Conservation (phyloP, 1,284 basidiomycete genomes). For the Tilletia walkeri region DNA sequence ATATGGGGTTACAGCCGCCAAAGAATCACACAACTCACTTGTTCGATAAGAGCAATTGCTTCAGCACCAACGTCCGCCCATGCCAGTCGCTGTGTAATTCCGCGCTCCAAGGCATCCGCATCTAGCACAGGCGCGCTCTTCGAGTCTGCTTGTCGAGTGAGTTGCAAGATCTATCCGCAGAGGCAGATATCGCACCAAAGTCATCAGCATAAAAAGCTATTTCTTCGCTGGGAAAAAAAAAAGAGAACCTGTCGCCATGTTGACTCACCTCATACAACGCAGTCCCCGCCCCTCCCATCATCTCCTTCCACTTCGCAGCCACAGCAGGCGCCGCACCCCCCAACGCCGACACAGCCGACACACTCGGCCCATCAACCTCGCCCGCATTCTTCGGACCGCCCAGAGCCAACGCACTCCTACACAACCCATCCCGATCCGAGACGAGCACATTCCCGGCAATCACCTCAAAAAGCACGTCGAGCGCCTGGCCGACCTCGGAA, state of each 20-base stretch:
- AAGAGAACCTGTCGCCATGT: no score
- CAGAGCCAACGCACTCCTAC: neutral
- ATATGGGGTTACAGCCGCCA: no score
- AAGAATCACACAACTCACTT: neutral
- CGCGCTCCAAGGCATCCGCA: neutral
- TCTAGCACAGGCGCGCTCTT: constrained; percentile 5
- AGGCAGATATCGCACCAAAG: no score
- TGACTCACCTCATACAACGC: constrained; percentile 13
- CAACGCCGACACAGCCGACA: neutral
- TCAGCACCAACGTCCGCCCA: constrained; percentile 11
- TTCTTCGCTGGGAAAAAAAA: no score
- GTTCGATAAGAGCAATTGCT: neutral
- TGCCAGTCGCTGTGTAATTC: neutral
- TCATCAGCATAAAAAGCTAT: no score
- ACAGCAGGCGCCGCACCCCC: neutral
- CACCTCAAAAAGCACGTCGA: constrained; percentile 12
- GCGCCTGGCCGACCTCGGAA: constrained; percentile 3
- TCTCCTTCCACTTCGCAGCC: constrained; percentile 4
- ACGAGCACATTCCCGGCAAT: constrained; percentile 10
- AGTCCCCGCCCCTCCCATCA: neutral
- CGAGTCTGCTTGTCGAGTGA: neutral
- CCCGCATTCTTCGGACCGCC: neutral
- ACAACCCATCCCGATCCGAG: constrained; percentile 11
- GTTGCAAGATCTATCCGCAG: neutral
- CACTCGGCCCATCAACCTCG: neutral